Evolutionary conservation across 139 green algal species (phyloP).

Genomic region (Chlamydomonas incerta): DNA sequence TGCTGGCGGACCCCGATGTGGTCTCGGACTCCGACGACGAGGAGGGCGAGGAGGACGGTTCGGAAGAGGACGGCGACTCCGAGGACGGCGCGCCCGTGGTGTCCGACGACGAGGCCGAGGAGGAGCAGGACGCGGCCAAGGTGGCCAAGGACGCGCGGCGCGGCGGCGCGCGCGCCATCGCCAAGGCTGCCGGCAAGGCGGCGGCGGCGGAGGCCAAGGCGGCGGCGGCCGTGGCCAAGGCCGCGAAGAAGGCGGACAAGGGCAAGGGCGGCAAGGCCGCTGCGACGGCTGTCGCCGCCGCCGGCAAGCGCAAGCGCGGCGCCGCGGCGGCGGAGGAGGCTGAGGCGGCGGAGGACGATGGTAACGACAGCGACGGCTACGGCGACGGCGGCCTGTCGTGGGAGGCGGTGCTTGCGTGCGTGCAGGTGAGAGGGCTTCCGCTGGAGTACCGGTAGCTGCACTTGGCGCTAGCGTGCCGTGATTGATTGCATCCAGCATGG

Average conservation of each 20-base stretch:
- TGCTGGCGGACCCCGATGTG: background rate
- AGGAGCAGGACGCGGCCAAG: constrained; percentile 48
- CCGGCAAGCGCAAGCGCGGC: background rate
- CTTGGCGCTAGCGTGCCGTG: too few species aligned
- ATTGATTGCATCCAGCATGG: too few species aligned
- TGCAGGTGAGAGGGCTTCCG: constrained; percentile 68
- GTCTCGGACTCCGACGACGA: constrained; percentile 12
- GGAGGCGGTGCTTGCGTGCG: constrained; percentile 86
- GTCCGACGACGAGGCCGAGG: constrained; percentile 43
- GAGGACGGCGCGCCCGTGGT: constrained; percentile 40
- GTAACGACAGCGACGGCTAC: constrained; percentile 84
- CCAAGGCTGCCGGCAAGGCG: background rate
- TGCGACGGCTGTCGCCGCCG: background rate
- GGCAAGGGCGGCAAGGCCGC: background rate
- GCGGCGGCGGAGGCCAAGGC: background rate
- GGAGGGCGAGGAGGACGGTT: constrained; percentile 57
- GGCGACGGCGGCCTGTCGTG: constrained; percentile 84
- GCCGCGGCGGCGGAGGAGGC: background rate
- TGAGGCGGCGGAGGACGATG: constrained; percentile 31
- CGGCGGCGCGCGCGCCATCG: background rate
- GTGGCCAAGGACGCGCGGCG: background rate
- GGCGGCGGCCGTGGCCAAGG: background rate
- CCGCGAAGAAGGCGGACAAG: constrained; percentile 51
- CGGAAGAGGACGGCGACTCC: constrained; percentile 30
- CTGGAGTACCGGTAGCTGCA: too few species aligned